Percentiles rank a stretch among this genome's conserved stretches.
Conservation (phyloP, 495 filamentous ascomycete genomes). For the Xylaria sp. region DNA sequence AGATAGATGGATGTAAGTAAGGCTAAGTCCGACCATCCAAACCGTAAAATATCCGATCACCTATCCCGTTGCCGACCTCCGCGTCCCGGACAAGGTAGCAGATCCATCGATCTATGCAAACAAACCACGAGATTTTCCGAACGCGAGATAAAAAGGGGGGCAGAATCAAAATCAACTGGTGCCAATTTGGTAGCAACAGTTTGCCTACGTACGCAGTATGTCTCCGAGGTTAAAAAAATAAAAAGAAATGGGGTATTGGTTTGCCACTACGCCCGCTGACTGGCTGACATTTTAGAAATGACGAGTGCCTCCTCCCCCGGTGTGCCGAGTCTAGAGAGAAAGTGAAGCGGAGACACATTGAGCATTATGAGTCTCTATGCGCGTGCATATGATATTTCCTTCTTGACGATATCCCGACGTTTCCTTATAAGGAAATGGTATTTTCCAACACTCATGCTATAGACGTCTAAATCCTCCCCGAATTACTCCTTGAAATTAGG, state of each 20-base stretch:
- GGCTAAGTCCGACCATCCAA: background rate
- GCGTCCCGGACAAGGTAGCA: background rate
- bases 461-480: background rate
- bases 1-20: too few relatives aligned
- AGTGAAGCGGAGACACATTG: background rate
- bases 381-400: background rate
- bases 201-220: background rate
- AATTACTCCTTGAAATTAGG: background rate
- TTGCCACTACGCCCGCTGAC: background rate
- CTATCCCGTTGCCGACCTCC: background rate
- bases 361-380: background rate
- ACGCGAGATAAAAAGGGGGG: background rate
- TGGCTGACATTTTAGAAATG: background rate
- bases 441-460: conserved; percentile 5
- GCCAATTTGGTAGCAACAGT: background rate
- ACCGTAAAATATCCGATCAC: background rate
- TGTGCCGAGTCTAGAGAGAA: background rate
- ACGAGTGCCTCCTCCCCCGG: background rate
- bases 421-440: background rate
- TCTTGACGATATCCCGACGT: background rate
- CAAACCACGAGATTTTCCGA: background rate
- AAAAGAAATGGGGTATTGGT: background rate
- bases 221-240: background rate
- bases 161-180: background rate
- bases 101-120: background rate